Evolutionary conservation across 768 basidiomycete genomes (phyloP).

Genomic region (Leccinum longicurvipes): DNA sequence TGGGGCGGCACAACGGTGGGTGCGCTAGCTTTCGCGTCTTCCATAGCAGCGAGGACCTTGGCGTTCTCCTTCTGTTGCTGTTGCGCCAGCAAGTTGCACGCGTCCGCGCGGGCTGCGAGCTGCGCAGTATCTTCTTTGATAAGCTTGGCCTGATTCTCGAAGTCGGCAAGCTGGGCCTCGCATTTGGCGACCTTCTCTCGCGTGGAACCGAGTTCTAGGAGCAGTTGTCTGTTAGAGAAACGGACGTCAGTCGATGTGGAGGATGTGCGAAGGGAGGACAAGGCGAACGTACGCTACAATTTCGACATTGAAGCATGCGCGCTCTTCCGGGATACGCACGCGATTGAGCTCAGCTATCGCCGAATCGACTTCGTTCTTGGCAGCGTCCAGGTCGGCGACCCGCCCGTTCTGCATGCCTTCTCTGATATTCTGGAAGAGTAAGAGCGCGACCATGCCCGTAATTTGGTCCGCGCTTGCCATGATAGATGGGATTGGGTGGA

Average conservation of each 20-base stretch:
- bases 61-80: slow-evolving; percentile 9
- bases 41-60: slow-evolving; percentile 2
- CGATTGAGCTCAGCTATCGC: slow-evolving; percentile 9
- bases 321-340: not conserved
- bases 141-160: not conserved
- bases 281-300: slow-evolving; percentile 4
- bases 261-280: not conserved
- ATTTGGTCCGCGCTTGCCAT: slow-evolving; percentile 5
- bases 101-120: slow-evolving; percentile 3
- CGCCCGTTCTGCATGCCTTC: slow-evolving; percentile 11
- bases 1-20: not conserved
- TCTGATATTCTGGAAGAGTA: slow-evolving; percentile 10
- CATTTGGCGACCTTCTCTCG: slow-evolving; percentile 5
- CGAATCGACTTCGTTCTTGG: slow-evolving; percentile 7
- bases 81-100: not conserved
- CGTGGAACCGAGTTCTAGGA: slow-evolving; percentile 7
- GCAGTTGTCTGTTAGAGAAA: slow-evolving; percentile 3
- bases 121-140: slow-evolving; percentile 9
- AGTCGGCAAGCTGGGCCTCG: slow-evolving; percentile 7
- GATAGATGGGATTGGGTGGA: not conserved
- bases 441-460: slow-evolving; percentile 1
- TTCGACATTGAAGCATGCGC: not conserved
- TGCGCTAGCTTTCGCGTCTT: not conserved
- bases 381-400: slow-evolving; percentile 2
- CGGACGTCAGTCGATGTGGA: not conserved